Base-by-base conservation (phyloP, 768 basidiomycete genomes). In the Auriscalpium vulgare region DNA sequence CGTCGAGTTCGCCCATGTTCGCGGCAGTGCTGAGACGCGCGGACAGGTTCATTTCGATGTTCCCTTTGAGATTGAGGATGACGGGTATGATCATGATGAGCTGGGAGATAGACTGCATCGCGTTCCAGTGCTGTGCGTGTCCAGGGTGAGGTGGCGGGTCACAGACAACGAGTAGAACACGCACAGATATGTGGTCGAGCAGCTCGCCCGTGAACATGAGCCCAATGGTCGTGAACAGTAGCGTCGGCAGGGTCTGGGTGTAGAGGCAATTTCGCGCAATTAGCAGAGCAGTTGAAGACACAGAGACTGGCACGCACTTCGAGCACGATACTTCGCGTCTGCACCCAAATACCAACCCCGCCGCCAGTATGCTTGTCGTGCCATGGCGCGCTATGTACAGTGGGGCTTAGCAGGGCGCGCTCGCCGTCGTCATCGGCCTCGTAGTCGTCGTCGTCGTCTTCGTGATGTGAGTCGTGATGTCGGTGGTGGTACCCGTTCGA, bases 11-110 rank as follows among this genome's bases (percentile, higher is more conserved):
- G 46, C 95, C 95, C 51, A 95, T 85, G 62, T 97, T 97, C 6
- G 95, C 89, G 1, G 94, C 88, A 0, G 97, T 99, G 1, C 90
- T 88, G n/a, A 99, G 78, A 13, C 95, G 82, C 1, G 97, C 93
- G 4, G 94, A 95, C 8, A 99, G 84, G 61, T 97, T 97, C 95
- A 98, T 98, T 71, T 98, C 97, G 38, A 98, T 80, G 66, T 99
- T 92, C n/a, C 95, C 97, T 65, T 97, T 97, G 55, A 99, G 81
- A 63, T 98, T 98, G 60, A 92, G 80, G 17, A 98, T 75, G 58
- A 95, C 93, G 10, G 95, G 95, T 4, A 97, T 85, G 53, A 98
- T 91, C 78, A 98, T 92, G 63, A 98, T 93, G 54, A 98, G 84
- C 68, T 98, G 94, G 75, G 97, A 88, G 49, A 97, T 84, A 44